Conservation (phyloP, 306 rosid genomes). For the Cyclanthera cordifolia region DNA sequence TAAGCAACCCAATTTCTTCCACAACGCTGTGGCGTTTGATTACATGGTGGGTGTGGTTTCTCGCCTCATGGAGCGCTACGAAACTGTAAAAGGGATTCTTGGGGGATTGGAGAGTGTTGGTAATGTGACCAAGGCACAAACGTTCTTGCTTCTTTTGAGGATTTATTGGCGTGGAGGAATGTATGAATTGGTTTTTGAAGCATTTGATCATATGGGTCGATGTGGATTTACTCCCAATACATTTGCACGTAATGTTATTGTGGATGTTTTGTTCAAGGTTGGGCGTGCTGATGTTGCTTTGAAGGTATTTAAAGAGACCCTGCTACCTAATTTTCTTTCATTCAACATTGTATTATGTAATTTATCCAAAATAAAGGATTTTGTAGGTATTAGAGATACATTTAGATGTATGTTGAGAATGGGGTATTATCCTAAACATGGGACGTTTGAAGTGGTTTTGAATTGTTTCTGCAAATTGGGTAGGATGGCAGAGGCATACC, state of each 20-base stretch:
- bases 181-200: constrained; percentile 30
- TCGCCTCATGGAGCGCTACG: constrained; percentile 22
- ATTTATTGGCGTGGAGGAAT: constrained; percentile 40
- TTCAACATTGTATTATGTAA: constrained; percentile 34
- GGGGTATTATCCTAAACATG: constrained; percentile 32
- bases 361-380: constrained; percentile 30
- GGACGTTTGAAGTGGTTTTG: constrained; percentile 35
- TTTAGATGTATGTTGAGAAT: constrained; percentile 31
- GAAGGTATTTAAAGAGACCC: constrained; percentile 22
- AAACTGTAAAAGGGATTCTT: constrained; percentile 30
- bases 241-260: constrained; percentile 36
- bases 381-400: constrained; percentile 11
- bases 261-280: constrained; percentile 43
- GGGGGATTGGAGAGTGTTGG: constrained; percentile 32
- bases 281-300: constrained; percentile 24
- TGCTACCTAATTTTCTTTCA: constrained; percentile 39
- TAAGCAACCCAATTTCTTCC: constrained; percentile 28
- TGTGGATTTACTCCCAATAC: constrained; percentile 35
- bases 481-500: constrained; percentile 31
- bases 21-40: constrained; percentile 17
- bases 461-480: constrained; percentile 39
- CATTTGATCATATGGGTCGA: constrained; percentile 28
- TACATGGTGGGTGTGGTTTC: constrained; percentile 26
- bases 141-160: constrained; percentile 38
- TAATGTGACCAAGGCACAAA: constrained; percentile 31